Base-by-base conservation (phyloP, 495 filamentous ascomycete genomes). In the Neurospora pannonica region DNA sequence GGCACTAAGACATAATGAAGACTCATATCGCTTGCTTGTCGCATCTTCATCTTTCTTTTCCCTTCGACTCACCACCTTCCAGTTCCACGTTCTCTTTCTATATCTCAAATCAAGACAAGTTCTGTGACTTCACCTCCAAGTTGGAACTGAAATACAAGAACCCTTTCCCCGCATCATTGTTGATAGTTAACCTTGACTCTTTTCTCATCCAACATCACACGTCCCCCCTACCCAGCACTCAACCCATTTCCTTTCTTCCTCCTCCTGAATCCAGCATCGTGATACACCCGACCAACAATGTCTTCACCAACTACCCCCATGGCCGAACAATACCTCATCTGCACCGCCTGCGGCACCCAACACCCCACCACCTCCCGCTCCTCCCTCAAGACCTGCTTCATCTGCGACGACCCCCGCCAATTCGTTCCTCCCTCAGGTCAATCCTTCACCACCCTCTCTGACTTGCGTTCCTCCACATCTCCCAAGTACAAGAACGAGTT, bases 331-430 rank as follows among this genome's bases (percentile, higher is more conserved):
- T 67, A 72, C 31, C 79, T 81, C 60, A 69, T 94, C 77, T 94
- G 92, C 81, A 83, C 82, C 8, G 86, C 92, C 5, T 94, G 92
- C 78, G 92, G 90, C 15, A 93, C 90, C 0, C 92, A 93, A 77
- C 92, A 88, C 81, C 87, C 90, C 31, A 83, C 82, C 8, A 48
- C 85, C 0, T 82, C 85, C 74, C 79, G 79, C 19, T 48, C 75
- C n/a, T 48, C 83, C 15, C 83, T 88, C 24, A 83, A 79, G 21
- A 85, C 81, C 7, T 95, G 92, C 84, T 87, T 89, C 71, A 93
- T 95, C 74, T 95, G 92, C 81, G 92, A 94, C 82, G 91, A 90
- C 79, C 86, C 92, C 2, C 87, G 92, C 7, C 92, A 94, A 82
- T 95, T 87, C 78, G 87, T 92, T 0, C 89, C 89, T 4, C 83